Evolutionary conservation across 805 yeast genomes (phyloP), one percentile per base, ranked within the genome.

Genomic region (Hanseniaspora thailandica): DNA sequence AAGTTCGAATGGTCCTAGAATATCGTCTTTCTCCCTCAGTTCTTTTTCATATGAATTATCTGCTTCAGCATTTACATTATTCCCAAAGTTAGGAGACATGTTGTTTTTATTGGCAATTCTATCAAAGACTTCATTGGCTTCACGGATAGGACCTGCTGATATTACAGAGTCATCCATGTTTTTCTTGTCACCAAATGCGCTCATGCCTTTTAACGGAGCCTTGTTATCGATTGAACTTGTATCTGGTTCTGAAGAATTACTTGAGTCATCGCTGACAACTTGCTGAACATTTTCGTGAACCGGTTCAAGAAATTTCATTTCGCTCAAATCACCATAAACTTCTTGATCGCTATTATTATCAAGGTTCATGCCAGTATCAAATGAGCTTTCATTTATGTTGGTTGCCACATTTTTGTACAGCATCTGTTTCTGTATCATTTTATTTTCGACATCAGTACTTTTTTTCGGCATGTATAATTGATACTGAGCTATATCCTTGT

Each of bases 241-340:
- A 10, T 40, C 33, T 12, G 47, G 15, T 2, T 20, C 30, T 5
- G 38, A 43, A 12, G 44, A 31, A 12, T 19, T 8, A 23, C 25
- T 28, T 5, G 46, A 43, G 7, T 20, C 12, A 23, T 50, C 53
- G 22, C 53, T 49, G n/a, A 28, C 17, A 10, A 50, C 36, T 20
- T 50, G 43, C 15, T 34, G 35, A 4, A 50, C 54, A 50, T 50
- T 41, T 35, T 50, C 54, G 15, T 50, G 54, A 25, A 50, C 30
- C 2, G 54, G 54, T 6, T 50, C 28, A 13, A 22, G 36, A 8
- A 50, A 25, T 1, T 43, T 22, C 25, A 43, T 12, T 20, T 17
- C 19, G 15, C 35, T 17, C 28, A 50, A 26, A n/a, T 22, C 54
- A 10, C 13, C 22, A 23, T 15, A 34, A 20, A 25, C 26, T 28